Evolutionary conservation across 2,329 filamentous ascomycete species (phyloP).

Genomic region (Epichloe coenophiala): DNA sequence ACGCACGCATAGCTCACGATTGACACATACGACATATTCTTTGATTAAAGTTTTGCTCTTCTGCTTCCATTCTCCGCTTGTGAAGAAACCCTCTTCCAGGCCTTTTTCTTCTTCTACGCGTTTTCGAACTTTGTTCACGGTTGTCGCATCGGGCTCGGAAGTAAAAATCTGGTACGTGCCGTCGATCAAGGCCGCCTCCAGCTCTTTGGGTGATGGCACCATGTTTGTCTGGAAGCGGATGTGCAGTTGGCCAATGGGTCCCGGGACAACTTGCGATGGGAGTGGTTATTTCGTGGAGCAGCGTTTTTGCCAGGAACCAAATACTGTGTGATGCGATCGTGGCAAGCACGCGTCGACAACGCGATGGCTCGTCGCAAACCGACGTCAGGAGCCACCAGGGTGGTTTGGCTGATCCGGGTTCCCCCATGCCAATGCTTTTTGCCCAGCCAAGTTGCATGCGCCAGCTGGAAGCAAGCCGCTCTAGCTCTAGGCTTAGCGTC

Average conservation of each 20-base stretch:
- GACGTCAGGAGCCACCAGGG: not conserved
- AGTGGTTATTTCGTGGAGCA: not conserved
- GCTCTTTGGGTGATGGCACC: conserved; percentile 23
- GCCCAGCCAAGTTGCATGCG: not conserved
- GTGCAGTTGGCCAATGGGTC: not conserved
- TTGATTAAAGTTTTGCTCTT: conserved; percentile 46
- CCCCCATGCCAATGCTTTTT: not conserved
- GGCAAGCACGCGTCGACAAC: not conserved
- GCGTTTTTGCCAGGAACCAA: not conserved
- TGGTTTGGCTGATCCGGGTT: not conserved
- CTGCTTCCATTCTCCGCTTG: conserved; percentile 37
- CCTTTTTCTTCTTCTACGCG: conserved; percentile 33
- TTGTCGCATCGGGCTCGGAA: conserved; percentile 31
- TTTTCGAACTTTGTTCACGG: conserved; percentile 44
- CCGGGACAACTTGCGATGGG: too few species aligned
- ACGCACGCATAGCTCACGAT: not conserved
- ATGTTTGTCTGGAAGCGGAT: not conserved
- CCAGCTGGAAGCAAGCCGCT: not conserved
- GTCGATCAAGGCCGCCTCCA: conserved; percentile 33
- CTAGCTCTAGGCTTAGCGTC: not conserved
- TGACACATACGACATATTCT: conserved; percentile 34
- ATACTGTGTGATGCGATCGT: not conserved
- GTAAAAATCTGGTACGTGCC: conserved; percentile 33
- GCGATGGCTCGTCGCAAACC: not conserved
- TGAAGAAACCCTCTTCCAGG: conserved; percentile 39